phyloP scores from a whole-genome alignment of 176 grass and related monocot genomes.

The Phragmites australis region DNA sequence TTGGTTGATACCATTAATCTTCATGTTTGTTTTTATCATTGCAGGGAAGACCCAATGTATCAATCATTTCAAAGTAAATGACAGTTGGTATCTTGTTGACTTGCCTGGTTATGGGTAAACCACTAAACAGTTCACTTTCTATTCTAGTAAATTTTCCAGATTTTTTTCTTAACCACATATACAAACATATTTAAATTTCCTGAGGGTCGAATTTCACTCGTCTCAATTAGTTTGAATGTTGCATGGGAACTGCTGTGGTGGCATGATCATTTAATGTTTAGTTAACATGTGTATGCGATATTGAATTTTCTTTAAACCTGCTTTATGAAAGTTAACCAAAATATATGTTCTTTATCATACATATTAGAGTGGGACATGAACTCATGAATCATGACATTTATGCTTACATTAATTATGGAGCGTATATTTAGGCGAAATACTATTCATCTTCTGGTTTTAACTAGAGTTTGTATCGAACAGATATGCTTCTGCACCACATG shows the following conservation, averaged over 20 bases:
- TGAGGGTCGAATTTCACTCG: not conserved
- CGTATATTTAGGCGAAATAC: conserved; percentile 9
- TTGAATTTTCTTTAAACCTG: not conserved
- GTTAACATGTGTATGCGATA: not conserved
- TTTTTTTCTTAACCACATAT: not conserved
- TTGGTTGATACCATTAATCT: conserved; percentile 9
- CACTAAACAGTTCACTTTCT: conserved; percentile 21
- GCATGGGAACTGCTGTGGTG: not conserved
- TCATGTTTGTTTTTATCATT: conserved; percentile 27
- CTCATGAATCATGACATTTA: not conserved
- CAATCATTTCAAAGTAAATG: conserved; percentile 98
- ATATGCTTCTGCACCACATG: conserved; percentile 92
- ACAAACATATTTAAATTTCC: not conserved
- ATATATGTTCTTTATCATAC: not conserved
- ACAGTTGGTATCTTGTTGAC: conserved; percentile 96
- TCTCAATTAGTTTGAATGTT: conserved; percentile 11
- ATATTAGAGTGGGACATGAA: not conserved
- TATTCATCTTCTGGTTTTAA: conserved; percentile 27
- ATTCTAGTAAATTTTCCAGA: not conserved
- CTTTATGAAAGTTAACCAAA: not conserved
- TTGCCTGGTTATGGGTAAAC: conserved; percentile 94
- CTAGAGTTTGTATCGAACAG: conserved; percentile 52
- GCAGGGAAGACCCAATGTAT: conserved; percentile 95
- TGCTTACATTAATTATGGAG: not conserved
- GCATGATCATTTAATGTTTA: not conserved